A percentile compares a stretch with the other conserved stretches of the same genome.
These are phyloP conservation scores for Aspergillus carbonarius DNA, from an alignment of 2,329 filamentous ascomycete species.

Conservation along the genomic window DNA sequence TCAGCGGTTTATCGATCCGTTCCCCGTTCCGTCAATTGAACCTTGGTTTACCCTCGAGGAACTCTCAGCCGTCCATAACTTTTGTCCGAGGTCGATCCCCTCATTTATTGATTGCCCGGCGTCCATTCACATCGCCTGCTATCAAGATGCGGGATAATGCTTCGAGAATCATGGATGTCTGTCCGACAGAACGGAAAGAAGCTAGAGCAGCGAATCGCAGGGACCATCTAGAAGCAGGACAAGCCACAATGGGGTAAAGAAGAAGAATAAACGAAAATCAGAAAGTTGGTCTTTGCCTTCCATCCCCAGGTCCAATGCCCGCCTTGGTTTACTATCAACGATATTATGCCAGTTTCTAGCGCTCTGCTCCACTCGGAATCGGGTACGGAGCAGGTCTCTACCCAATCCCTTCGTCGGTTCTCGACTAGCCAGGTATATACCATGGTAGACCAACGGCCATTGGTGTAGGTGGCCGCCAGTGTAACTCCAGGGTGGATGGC, in stretches of 20 bases:
- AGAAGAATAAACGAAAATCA: neutral
- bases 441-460: neutral
- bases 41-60: conserved; percentile 11
- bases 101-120: conserved; percentile 5
- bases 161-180: conserved; percentile 4
- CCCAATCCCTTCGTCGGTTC: neutral
- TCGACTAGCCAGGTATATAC: neutral
- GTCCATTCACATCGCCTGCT: neutral
- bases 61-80: conserved; percentile 8
- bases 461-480: neutral
- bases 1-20: conserved; percentile 36
- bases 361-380: conserved; percentile 8
- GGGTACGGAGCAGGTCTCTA: neutral
- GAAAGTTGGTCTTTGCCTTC: neutral
- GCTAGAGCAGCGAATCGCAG: neutral
- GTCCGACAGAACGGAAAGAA: conserved; percentile 11
- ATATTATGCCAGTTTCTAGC: neutral
- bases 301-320: neutral
- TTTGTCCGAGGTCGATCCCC: conserved; percentile 12
- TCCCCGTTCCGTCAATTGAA: conserved; percentile 26
- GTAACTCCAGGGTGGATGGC: conserved; percentile 1
- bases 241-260: conserved; percentile 4
- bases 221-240: neutral
- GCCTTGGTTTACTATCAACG: neutral
- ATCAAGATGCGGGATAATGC: neutral